phyloP scores from a whole-genome alignment of 2,329 filamentous ascomycete species.

The Microdochium trichocladiopsis region DNA sequence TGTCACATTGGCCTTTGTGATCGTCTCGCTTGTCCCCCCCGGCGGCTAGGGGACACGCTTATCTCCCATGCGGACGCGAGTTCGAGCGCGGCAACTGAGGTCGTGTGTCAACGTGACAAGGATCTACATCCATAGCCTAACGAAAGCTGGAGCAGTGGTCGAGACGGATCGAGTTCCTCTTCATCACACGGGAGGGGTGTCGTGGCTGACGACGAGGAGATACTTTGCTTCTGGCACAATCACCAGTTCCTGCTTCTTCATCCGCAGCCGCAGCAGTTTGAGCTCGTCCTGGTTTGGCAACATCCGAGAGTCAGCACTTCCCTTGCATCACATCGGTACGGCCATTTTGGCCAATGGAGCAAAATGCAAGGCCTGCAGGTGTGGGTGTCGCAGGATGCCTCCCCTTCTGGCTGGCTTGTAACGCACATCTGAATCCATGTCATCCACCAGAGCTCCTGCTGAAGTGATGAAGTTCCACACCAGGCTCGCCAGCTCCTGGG shows the following conservation, averaged over 20 bases:
- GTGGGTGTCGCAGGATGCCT: not conserved
- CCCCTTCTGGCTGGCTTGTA: not conserved
- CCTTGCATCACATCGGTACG: no score
- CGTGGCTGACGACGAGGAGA: slow-evolving; percentile 72
- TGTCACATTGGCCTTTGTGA: no score
- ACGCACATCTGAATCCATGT: slow-evolving; percentile 62
- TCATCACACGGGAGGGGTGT: slow-evolving; percentile 67
- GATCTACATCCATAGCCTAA: no score
- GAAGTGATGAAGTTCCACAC: slow-evolving; percentile 70
- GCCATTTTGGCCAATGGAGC: not conserved
- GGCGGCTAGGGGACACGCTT: no score
- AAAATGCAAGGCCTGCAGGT: not conserved
- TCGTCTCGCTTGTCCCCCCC: no score
- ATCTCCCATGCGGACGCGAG: no score
- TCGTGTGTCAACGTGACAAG: no score
- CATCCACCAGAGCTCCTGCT: slow-evolving; percentile 63
- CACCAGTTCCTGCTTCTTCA: slow-evolving; percentile 79
- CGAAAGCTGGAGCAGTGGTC: not conserved
- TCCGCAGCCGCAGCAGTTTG: slow-evolving; percentile 67
- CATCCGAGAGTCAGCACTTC: not conserved
- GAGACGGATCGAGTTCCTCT: not conserved
- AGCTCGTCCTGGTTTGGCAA: slow-evolving; percentile 55
- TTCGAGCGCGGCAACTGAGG: no score
- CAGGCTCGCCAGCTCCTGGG: slow-evolving; percentile 67
- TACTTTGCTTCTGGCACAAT: slow-evolving; percentile 78